These are phyloP conservation scores for Olyra latifolia DNA, from an alignment of 176 grass and related monocot species.

Conservation along the genomic window DNA sequence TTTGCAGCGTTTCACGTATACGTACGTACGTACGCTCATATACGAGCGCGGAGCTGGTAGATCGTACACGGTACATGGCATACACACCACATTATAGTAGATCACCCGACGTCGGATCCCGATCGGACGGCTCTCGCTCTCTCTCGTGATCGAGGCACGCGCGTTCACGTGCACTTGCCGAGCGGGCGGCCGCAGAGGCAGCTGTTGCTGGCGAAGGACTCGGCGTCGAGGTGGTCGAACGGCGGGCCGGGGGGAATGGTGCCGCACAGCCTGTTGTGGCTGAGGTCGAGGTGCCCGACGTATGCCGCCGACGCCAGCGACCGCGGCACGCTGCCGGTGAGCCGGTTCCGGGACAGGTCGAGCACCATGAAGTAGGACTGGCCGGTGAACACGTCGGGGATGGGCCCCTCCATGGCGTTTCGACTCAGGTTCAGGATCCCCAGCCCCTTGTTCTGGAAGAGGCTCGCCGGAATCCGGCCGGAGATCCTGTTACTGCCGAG, in stretches of 20 bases:
- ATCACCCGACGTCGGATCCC: not conserved
- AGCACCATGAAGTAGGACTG: constrained; percentile 81
- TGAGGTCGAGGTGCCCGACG: constrained; percentile 89
- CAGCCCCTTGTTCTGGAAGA: constrained; percentile 61
- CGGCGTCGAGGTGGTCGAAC: constrained; percentile 76
- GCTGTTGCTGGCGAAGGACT: constrained; percentile 59
- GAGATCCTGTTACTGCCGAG: constrained; percentile 68
- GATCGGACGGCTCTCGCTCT: not conserved
- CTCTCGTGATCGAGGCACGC: not conserved
- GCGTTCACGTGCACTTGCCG: constrained; percentile 74
- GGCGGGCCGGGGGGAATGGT: constrained; percentile 59
- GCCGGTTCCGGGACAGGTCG: constrained; percentile 75
- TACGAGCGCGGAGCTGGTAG: constrained; percentile 1
- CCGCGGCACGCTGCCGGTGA: constrained; percentile 62
- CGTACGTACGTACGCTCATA: not conserved
- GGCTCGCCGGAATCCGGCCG: constrained; percentile 47
- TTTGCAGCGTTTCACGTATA: not conserved
- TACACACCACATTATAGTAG: not conserved
- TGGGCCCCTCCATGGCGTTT: constrained; percentile 67
- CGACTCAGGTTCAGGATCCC: constrained; percentile 88
- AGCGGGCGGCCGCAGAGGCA: constrained; percentile 87
- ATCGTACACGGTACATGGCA: not conserved
- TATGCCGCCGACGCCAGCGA: constrained; percentile 63
- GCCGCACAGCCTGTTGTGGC: constrained; percentile 87
- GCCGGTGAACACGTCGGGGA: constrained; percentile 73